Base-by-base conservation (phyloP, 1,284 basidiomycete species). In the Boletellus sp. region DNA sequence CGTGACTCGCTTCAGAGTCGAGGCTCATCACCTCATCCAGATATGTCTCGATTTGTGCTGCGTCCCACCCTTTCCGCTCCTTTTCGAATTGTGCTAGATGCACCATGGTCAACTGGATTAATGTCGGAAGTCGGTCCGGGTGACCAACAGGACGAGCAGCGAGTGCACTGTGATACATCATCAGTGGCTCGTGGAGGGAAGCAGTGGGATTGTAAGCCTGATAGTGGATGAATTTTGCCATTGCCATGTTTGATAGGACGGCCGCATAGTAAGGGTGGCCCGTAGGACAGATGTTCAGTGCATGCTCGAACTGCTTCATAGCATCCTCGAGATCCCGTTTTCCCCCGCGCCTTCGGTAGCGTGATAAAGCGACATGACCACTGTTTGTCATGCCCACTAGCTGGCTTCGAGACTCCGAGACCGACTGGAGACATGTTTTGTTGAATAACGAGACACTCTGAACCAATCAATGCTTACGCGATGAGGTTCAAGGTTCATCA, bases 211-310 rank as follows among this genome's bases (percentile, higher is more conserved):
- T 7, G n/a, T 18, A n/a, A 7, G n/a, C 35, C 35, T 6, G 35
- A 36, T 18, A 18, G 35, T 36, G 10, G 35, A 36, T 36, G 8
- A 36, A 36, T 18, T 8, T 36, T 16, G n/a, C 35, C 12, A 37
- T 51, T 8, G 54, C 50, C 33, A 56, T 19, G 43, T 56, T 56
- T 13, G 45, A 56, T 16, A 49, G 40, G 19, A 47, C 54, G 13
- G 40, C 47, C 4, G 50, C 41, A 22, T 51, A 50, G 28, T 44
- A 39, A 32, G 55, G 47, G 35, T 57, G 55, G 10, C 44, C 35
- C 10, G 22, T 11, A 4, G 55, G 47, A 38, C 55, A 57, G 28
- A 30, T 30, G 22, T 57, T 24, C 12, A 58, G 44, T 5, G 39
- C 51, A 10, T n/a, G 16, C 19, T 49, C 35, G 22, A 50, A 49